Evolutionary conservation across 164 flowering plant species (phyloP), one percentile per base, ranked within the genome.

Genomic region (Tetrastigma voinierianum): DNA sequence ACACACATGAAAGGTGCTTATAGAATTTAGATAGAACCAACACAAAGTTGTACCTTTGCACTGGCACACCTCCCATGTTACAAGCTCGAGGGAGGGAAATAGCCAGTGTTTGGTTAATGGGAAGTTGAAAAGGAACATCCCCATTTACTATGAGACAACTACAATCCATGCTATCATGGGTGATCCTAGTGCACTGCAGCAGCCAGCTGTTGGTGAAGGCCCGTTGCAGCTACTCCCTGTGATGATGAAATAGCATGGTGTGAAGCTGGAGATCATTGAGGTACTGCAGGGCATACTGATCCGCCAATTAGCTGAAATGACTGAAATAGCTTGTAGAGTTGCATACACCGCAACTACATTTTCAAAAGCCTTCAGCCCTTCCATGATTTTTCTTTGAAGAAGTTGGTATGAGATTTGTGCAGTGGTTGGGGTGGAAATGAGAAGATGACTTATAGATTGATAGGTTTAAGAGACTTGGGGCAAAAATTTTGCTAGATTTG

Each of bases 221-320:
- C 83, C 86, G 9, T 64, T 73, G 67, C 45, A 49, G 56, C 67
- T 78, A 49, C 90, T 86, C 61, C 88, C 87, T 0, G 90, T 86
- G 49, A 81, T 86, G 49, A 81, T 57, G 56, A 64, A 82, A 56
- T 77, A 47, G 74, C 90, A 86, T 1, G 90, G 90, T 0, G 90
- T 84, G 73, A 84, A 81, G 59, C 69, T 84, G 48, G 65, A 49
- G 57, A 82, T 72, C 86, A 76, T 79, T 49, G 86, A 75, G 24
- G 69, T 7, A 10, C 85, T 72, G 76, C 90, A 86, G 20, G 90
- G 80, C 7, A 82, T 77, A 21, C 51, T 72, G 2, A 82, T 81
- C 65, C 80, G 87, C 14, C 70, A 74, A 14, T 73, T 58, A 0
- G 60, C 73, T 14, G 72, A 32, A 32, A 32, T 32, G 40, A 32